A percentile compares a stretch with the other conserved stretches of the same genome.
Conservation (phyloP, 371 early-diverging fungal species). For the Syncephalastrum monosporum region DNA sequence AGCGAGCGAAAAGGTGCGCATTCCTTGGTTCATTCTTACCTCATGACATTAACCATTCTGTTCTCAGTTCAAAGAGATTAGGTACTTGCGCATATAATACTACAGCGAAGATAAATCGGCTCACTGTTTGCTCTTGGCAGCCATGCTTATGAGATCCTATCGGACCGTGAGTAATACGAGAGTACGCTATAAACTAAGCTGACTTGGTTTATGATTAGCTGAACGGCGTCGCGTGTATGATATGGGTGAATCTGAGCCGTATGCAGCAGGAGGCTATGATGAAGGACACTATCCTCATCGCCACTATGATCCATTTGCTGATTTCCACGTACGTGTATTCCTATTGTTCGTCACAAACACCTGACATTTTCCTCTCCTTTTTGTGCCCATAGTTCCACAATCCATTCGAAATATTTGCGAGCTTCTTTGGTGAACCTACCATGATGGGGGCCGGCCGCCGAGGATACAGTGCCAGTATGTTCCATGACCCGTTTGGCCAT, state of each 20-base stretch:
- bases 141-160: conserved; percentile 57
- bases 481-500: too few species aligned
- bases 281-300: neutral
- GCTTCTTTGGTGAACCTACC: conserved; percentile 28
- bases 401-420: conserved; percentile 50
- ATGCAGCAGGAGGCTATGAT: neutral
- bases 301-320: conserved; percentile 26
- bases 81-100: conserved; percentile 15
- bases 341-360: neutral
- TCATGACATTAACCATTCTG: conserved; percentile 2
- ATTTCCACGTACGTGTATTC: conserved; percentile 27
- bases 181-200: neutral
- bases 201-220: conserved; percentile 20
- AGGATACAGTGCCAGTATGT: too few species aligned
- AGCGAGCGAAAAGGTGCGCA: conserved; percentile 43
- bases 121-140: conserved; percentile 8
- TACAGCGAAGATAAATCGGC: too few species aligned
- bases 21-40: neutral
- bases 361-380: neutral
- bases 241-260: conserved; percentile 8
- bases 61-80: conserved; percentile 44
- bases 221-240: conserved; percentile 43
- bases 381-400: conserved; percentile 38
- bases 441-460: conserved; percentile 1
- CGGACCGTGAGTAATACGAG: conserved; percentile 40